Evolutionary conservation across 495 filamentous ascomycete genomes (phyloP), one percentile per base, ranked within the genome.

Genomic region (Chaetomium fimeti): DNA sequence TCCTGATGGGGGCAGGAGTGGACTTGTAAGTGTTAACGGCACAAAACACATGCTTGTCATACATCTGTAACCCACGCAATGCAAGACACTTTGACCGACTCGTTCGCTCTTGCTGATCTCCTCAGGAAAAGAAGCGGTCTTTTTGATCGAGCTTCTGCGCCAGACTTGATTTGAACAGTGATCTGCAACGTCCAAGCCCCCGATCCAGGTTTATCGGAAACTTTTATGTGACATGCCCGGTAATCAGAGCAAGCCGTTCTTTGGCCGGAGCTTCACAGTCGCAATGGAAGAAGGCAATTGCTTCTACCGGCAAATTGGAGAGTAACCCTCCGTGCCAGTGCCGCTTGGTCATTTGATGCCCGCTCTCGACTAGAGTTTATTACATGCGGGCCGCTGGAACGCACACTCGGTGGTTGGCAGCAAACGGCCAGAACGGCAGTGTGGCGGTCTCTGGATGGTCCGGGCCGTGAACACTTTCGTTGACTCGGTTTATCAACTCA

Each of bases 361-460:
- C 16, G 45, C 45, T n/a, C 45, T n/a, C 45, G 9, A 36, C 20
- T 7, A 29, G 6, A 36, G 15, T 65, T 65, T 47, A 60, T 60
- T 60, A 8, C 36, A 38, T 65, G 56, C 57, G 45, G 57, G 43
- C 29, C 16, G 36, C 52, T 54, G 38, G 24, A 7, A 25, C 20
- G 57, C 28, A 7, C 27, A 25, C 5, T 27, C 57, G 49, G 32
- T 57, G 61, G 48, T 24, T 53, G 42, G 40, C 64, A 66, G 54
- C 55, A 65, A 65, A 66, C 60, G 63, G 48, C 66, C 57, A 68
- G 61, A 59, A 59, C 18, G 65, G 18, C 3, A 68, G 68, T 36
- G 61, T 66, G 74, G 67, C 74, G 73, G 65, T 32, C 57, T 66
- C 57, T 71, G 66, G 59, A 27, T 68, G 65, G 66, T 18, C 54